A percentile compares a stretch with the other conserved stretches of the same genome.
These are phyloP conservation scores for Limnanthes douglasii DNA, from an alignment of 345 rosid species.

Conservation along the genomic window DNA sequence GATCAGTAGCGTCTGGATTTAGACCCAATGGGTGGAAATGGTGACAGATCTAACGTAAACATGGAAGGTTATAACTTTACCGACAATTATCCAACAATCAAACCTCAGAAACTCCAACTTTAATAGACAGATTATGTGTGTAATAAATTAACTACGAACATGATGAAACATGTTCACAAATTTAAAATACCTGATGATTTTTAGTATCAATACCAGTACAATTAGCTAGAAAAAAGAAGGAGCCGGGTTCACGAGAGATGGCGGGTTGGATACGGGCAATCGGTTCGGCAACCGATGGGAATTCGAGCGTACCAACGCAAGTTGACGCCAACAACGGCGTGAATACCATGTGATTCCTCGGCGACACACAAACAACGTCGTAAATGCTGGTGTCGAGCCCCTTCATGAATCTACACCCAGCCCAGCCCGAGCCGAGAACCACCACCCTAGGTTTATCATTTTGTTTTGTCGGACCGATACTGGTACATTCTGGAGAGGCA, in stretches of 20 bases:
- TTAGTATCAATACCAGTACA: slow-evolving; percentile 45
- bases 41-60: too few relatives aligned
- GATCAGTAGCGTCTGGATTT: too few relatives aligned
- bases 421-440: slow-evolving; percentile 91
- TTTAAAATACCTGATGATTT: slow-evolving; percentile 27
- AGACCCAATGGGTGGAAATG: too few relatives aligned
- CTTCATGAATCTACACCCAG: slow-evolving; percentile 82
- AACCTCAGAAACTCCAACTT: background rate
- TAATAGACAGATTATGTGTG: background rate
- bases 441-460: slow-evolving; percentile 73
- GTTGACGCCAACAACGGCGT: slow-evolving; percentile 88
- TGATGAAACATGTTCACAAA: background rate
- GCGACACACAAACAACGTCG: slow-evolving; percentile 83
- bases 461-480: slow-evolving; percentile 42
- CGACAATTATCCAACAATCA: too few relatives aligned
- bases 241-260: slow-evolving; percentile 56
- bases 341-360: slow-evolving; percentile 86
- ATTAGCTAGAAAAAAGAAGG: slow-evolving; percentile 63
- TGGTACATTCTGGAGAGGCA: slow-evolving; percentile 7
- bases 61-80: too few relatives aligned
- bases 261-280: slow-evolving; percentile 79
- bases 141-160: background rate
- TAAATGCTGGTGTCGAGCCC: slow-evolving; percentile 49
- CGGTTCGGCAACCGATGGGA: slow-evolving; percentile 89
- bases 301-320: slow-evolving; percentile 94